A percentile compares a stretch with the other conserved stretches of the same genome.
phyloP scores from a whole-genome alignment of 768 basidiomycete species.

The Rhodotorula kratochvilovae region DNA sequence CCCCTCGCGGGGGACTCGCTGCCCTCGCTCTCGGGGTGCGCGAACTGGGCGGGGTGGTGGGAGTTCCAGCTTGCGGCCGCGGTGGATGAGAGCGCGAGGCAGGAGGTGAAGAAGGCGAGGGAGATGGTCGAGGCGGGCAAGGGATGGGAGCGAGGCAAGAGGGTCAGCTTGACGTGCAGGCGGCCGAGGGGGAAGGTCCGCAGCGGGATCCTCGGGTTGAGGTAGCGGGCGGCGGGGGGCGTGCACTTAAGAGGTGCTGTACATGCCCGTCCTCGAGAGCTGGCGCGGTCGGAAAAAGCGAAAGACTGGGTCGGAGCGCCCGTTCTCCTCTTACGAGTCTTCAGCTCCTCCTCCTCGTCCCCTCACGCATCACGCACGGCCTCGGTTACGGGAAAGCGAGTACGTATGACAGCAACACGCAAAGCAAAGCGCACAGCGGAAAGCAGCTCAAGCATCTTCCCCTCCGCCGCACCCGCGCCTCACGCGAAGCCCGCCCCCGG shows the following conservation, averaged over 20 bases:
- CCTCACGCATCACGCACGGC: no score
- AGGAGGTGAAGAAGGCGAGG: slow-evolving; percentile 51
- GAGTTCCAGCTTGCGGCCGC: not conserved
- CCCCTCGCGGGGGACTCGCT: slow-evolving; percentile 39
- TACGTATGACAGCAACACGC: no score
- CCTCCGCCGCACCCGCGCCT: no score
- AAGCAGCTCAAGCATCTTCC: not conserved
- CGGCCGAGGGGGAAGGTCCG: slow-evolving; percentile 63
- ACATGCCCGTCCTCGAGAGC: no score
- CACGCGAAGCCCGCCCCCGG: not conserved
- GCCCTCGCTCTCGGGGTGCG: slow-evolving; percentile 38
- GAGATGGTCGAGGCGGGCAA: slow-evolving; percentile 50
- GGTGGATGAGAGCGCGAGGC: not conserved
- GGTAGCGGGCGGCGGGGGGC: not conserved
- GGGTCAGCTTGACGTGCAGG: slow-evolving; percentile 82
- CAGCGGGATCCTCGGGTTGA: not conserved
- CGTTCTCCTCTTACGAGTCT: no score
- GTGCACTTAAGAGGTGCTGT: no score
- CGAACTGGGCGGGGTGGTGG: slow-evolving; percentile 45
- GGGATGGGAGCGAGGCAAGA: slow-evolving; percentile 52
- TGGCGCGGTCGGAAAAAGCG: no score
- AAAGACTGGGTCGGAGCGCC: no score
- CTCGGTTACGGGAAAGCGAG: no score
- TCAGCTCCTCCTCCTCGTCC: no score
- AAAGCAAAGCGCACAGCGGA: no score